Conservation (phyloP, 192 early-diverging fungal species). For the Coemansia sp. region DNA sequence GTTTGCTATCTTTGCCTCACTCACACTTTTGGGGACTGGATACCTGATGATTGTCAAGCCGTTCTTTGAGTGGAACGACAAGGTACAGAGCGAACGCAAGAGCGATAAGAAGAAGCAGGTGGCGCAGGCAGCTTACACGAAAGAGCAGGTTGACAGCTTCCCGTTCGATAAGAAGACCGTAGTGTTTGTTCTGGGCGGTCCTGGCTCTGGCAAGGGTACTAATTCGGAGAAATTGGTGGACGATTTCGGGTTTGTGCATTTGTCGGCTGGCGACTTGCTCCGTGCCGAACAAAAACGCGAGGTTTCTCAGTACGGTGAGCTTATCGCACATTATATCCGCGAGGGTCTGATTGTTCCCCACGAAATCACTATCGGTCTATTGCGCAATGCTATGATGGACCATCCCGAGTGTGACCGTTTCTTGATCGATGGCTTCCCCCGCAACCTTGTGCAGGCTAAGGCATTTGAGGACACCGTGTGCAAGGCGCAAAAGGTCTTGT, state of each 20-base stretch:
- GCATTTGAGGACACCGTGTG: slow-evolving; percentile 90
- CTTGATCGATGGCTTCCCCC: slow-evolving; percentile 97
- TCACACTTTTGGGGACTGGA: slow-evolving; percentile 25
- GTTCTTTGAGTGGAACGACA: slow-evolving; percentile 31
- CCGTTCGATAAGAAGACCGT: slow-evolving; percentile 67
- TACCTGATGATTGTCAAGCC: slow-evolving; percentile 44
- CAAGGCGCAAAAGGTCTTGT: slow-evolving; percentile 75
- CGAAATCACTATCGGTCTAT: slow-evolving; percentile 90
- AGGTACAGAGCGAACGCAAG: slow-evolving; percentile 13
- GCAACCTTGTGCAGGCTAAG: slow-evolving; percentile 89
- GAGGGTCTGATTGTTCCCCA: slow-evolving; percentile 96
- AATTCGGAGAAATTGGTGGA: slow-evolving; percentile 86
- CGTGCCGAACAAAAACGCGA: slow-evolving; percentile 85
- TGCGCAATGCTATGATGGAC: slow-evolving; percentile 88
- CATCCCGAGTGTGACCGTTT: slow-evolving; percentile 70
- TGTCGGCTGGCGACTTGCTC: slow-evolving; percentile 96
- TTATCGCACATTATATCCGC: slow-evolving; percentile 90
- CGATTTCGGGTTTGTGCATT: slow-evolving; percentile 93
- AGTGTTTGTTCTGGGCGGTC: slow-evolving; percentile 89
- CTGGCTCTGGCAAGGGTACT: slow-evolving; percentile 94
- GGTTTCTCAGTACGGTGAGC: slow-evolving; percentile 84
- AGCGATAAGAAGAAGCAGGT: slow-evolving; percentile 5
- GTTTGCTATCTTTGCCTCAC: slow-evolving; percentile 26
- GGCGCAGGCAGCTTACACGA: slow-evolving; percentile 16
- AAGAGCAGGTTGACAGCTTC: slow-evolving; percentile 33